A percentile compares a stretch with the other conserved stretches of the same genome.
Conservation (phyloP, 345 rosid genomes). For the Dovyalis caffra region DNA sequence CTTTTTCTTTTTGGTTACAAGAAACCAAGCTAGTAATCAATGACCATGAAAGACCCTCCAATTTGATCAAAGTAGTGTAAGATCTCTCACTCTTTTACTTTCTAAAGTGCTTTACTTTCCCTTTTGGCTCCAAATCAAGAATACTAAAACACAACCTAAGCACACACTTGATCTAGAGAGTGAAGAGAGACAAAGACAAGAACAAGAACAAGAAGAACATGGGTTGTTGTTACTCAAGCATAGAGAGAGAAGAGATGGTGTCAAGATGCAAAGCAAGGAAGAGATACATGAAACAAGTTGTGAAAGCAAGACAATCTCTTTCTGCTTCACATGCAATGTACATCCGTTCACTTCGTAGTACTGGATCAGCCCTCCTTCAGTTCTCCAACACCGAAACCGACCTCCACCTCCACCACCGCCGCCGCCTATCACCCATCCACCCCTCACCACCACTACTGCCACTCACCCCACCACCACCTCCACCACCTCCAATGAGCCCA, state of each 20-base stretch:
- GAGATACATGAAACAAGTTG: constrained; percentile 80
- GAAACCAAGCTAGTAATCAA: neutral
- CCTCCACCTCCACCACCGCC: constrained; percentile 53
- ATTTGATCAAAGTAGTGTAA: constrained; percentile 7
- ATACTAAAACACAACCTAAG: neutral
- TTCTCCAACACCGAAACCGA: constrained; percentile 70
- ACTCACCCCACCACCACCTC: constrained; percentile 34
- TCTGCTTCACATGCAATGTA: constrained; percentile 88
- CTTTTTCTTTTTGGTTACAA: neutral
- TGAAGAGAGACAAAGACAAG: neutral
- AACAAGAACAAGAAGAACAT: constrained; percentile 28
- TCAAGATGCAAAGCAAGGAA: constrained; percentile 88
- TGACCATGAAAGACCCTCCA: constrained; percentile 5
- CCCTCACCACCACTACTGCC: constrained; percentile 20
- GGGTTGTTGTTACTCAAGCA: constrained; percentile 85
- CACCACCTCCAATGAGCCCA: constrained; percentile 70
- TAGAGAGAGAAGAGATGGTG: constrained; percentile 80
- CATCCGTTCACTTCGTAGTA: constrained; percentile 77
- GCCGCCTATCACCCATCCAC: constrained; percentile 26
- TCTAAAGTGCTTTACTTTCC: neutral
- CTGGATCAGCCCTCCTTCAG: constrained; percentile 75
- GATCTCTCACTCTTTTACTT: neutral
- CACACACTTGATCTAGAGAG: neutral
- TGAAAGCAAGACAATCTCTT: constrained; percentile 72
- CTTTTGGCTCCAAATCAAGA: constrained; percentile 11